phyloP scores from a whole-genome alignment of 192 early-diverging fungal species.

The Gaertneriomyces semiglobifer region DNA sequence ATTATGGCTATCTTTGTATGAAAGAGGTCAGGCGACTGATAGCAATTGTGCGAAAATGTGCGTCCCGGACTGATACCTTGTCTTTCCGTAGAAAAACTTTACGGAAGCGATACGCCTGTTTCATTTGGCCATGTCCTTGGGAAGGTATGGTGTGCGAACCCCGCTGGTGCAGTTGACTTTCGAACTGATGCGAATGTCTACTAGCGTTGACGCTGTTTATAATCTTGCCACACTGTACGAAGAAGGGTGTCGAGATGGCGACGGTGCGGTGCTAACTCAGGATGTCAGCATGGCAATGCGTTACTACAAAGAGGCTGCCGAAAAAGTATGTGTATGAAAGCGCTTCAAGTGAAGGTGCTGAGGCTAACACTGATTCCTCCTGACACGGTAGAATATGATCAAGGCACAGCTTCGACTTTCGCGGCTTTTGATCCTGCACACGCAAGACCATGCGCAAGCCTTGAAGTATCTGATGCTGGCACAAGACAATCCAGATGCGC shows the following conservation, averaged over 20 bases:
- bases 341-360: not conserved
- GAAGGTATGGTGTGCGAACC: slow-evolving; percentile 24
- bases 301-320: slow-evolving; percentile 44
- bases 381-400: slow-evolving; percentile 29
- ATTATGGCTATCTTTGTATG: slow-evolving; percentile 44
- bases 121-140: slow-evolving; percentile 43
- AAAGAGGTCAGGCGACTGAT: slow-evolving; percentile 37
- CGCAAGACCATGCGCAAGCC: slow-evolving; percentile 24
- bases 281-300: slow-evolving; percentile 45
- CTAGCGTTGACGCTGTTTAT: slow-evolving; percentile 46
- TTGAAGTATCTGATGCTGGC: slow-evolving; percentile 29
- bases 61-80: not conserved
- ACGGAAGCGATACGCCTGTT: slow-evolving; percentile 42
- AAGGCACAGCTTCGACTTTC: slow-evolving; percentile 43
- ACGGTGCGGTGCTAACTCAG: slow-evolving; percentile 34
- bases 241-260: slow-evolving; percentile 39
- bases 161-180: not conserved
- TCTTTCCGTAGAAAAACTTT: slow-evolving; percentile 21
- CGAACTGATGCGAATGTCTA: not conserved
- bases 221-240: slow-evolving; percentile 53
- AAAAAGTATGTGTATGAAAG: slow-evolving; percentile 30
- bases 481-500: slow-evolving; percentile 39
- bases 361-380: not conserved
- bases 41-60: not conserved
- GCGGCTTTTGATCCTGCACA: slow-evolving; percentile 20